Base-by-base conservation (phyloP, 192 early-diverging fungal genomes). In the Umbelopsis isabellina region DNA sequence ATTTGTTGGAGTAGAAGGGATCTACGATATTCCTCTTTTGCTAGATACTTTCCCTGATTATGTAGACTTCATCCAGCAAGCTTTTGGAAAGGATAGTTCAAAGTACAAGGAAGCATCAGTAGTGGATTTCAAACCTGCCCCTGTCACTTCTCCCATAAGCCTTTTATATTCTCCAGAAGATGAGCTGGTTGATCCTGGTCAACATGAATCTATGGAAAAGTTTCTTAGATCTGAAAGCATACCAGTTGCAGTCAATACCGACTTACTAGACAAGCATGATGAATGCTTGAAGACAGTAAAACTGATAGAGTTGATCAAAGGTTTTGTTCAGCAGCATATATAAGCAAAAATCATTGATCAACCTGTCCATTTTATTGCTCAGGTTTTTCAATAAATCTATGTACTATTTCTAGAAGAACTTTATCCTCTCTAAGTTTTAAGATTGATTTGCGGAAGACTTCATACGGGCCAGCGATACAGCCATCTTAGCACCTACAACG, bases 1-100 rank as follows among this genome's bases (percentile, higher is more conserved):
- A 27, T 84, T 91, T 1, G 35, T 94, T 21, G 93, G 93, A 2
- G 83, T 93, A 0, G 89, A 93, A 71, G 95, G 94, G 1, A 93
- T 97, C 72, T 97, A 95, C 80, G 87, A 95, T 58, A 82, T 95
- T 23, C 86, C 87, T 15, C 68, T 70, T 1, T 75, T 97, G 30
- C 64, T 94, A 13, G 68, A 75, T 22, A 78, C 67, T 12, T 92
- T 86, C 66, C 92, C 93, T 4, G 65, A 65, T 9, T 96, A 96
- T 72, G 47, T 70, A 13, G 90, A 89, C 50, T 95, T 94, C 74
- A 80, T 97, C 30, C 72, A 83, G 3, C 82, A 82, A 70, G 93
- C 89, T 16, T 97, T 97, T 79, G 77, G 80, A 1, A 27, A 52
- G 4, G 79, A 86, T 65, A 66, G 51, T n/a, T 70, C 65, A 21